Conservation (phyloP, 805 yeast genomes). For the Saccharomycopsis sp. region DNA sequence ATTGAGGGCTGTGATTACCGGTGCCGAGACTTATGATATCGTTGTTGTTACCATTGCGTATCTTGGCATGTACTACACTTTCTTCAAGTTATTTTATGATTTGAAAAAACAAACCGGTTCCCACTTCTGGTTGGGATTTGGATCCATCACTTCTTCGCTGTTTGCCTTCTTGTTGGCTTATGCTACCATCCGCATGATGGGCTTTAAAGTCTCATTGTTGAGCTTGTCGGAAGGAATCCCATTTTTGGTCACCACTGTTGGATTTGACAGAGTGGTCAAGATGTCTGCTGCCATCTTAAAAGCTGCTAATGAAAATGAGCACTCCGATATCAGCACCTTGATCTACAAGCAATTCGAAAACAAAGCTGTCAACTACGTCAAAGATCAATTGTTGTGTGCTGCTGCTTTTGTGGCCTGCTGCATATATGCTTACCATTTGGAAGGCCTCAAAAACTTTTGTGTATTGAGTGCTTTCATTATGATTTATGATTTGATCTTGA, state of each 20-base stretch:
- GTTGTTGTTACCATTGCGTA: conserved; percentile 73
- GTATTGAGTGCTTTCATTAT: conserved; percentile 62
- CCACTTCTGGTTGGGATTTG: conserved; percentile 75
- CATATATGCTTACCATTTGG: conserved; percentile 53
- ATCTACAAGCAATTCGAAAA: conserved; percentile 30
- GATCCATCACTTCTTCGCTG: conserved; percentile 68
- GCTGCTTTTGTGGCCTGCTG: conserved; percentile 62
- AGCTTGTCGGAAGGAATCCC: conserved; percentile 88
- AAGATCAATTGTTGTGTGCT: conserved; percentile 70
- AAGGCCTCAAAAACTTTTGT: conserved; percentile 74
- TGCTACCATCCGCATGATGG: conserved; percentile 46
- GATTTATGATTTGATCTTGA: conserved; percentile 59
- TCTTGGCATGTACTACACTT: conserved; percentile 78
- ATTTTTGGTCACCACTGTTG: conserved; percentile 83
- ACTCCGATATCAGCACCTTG: conserved; percentile 24
- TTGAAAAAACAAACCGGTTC: conserved; percentile 71
- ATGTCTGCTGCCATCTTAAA: conserved; percentile 53
- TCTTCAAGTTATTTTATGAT: conserved; percentile 62
- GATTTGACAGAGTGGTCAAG: conserved; percentile 77
- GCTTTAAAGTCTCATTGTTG: conserved; percentile 56
- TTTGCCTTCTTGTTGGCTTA: conserved; percentile 80
- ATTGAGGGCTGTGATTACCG: conserved; percentile 40
- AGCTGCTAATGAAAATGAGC: conserved; percentile 29
- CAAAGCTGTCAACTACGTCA: conserved; percentile 36
- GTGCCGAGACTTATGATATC: conserved; percentile 83